Evolutionary conservation across 2,329 filamentous ascomycete species (phyloP).

Genomic region (Colletotrichum cereale): DNA sequence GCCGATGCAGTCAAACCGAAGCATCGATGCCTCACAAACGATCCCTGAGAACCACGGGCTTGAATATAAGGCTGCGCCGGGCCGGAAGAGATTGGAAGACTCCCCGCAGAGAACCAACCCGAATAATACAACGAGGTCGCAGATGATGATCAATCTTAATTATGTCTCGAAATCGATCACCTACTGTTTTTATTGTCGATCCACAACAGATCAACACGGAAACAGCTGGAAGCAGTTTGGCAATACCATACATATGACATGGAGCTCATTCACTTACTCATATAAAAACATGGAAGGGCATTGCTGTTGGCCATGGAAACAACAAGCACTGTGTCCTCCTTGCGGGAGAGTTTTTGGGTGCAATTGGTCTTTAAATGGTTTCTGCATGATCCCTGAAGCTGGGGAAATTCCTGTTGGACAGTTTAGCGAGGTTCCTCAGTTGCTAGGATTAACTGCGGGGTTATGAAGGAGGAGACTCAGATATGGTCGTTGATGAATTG

Average conservation of each 20-base stretch:
- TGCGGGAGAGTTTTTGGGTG: background rate
- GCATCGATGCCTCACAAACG: background rate
- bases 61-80: too few relatives aligned
- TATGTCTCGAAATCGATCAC: too few relatives aligned
- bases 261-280: too few relatives aligned
- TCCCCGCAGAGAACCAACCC: background rate
- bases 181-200: too few relatives aligned
- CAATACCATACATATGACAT: too few relatives aligned
- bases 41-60: background rate
- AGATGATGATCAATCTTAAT: too few relatives aligned
- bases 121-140: background rate
- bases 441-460: background rate
- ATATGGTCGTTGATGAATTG: slow-evolving; percentile 2
- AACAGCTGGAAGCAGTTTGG: too few relatives aligned
- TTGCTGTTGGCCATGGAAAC: too few relatives aligned
- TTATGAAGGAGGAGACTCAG: background rate
- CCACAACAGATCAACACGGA: too few relatives aligned
- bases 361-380: too few relatives aligned
- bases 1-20: background rate
- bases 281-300: too few relatives aligned
- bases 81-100: background rate
- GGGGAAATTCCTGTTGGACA: background rate
- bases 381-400: background rate
- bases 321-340: too few relatives aligned
- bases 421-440: background rate